Evolutionary conservation across 2,329 filamentous ascomycete species (phyloP).

Genomic region (Pseudogymnoascus sp.): DNA sequence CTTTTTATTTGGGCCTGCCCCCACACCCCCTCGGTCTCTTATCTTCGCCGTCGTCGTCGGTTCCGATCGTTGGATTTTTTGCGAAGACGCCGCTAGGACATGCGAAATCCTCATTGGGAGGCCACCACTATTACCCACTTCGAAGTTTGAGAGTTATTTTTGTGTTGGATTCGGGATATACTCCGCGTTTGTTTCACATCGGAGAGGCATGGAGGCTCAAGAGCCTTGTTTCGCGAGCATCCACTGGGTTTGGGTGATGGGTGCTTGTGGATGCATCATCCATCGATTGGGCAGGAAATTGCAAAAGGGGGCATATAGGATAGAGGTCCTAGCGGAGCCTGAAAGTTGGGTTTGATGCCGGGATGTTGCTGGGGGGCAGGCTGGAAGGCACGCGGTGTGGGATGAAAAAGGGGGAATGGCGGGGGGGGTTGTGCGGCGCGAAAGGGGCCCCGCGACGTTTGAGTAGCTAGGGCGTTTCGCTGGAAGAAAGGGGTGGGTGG

Average conservation of each 20-base stretch:
- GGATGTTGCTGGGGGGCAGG: neutral
- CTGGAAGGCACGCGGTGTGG: too few species aligned
- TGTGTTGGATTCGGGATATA: neutral
- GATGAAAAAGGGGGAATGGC: neutral
- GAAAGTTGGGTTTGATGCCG: neutral
- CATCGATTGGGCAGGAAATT: neutral
- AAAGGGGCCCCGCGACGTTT: neutral
- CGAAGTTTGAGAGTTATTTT: neutral
- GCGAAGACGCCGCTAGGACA: neutral
- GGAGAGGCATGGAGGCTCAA: neutral
- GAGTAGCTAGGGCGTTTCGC: neutral
- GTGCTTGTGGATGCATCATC: too few species aligned
- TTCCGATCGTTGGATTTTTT: too few species aligned
- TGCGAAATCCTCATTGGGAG: neutral
- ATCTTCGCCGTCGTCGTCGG: too few species aligned
- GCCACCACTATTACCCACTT: neutral
- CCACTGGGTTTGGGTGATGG: too few species aligned
- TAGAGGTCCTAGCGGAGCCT: neutral
- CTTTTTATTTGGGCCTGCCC: too few species aligned
- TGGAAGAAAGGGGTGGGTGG: neutral
- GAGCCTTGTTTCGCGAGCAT: too few species aligned
- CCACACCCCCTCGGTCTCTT: too few species aligned
- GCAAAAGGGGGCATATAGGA: neutral
- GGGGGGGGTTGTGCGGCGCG: neutral
- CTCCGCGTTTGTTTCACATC: neutral